Base-by-base conservation (phyloP, 352 stramenopile genomes). In the Hyphochytrium catenoides region DNA sequence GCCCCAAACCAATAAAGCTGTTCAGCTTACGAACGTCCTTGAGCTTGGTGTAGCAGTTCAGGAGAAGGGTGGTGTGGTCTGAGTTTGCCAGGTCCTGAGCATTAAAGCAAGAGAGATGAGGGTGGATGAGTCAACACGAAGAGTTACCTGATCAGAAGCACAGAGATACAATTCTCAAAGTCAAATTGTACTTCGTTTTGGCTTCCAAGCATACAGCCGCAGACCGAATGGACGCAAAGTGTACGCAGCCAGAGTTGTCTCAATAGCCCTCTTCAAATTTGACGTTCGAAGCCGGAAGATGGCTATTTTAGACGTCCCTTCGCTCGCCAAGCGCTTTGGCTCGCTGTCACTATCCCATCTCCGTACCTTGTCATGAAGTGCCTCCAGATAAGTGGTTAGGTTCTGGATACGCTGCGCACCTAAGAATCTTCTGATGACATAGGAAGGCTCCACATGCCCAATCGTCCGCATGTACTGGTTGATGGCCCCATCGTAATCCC, bases 381-480 rank as follows among this genome's bases (percentile, higher is more conserved):
- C 66, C 39, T 97, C 89, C 11, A 98, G 61, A 50, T 98, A 98
- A 26, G 73, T 72, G 4, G 88, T 94, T 6, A 97, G 54, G 23
- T 95, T 81, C 41, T 87, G 70, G 48, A 97, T 95, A 28, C 89
- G 87, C 31, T 94, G 86, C 0, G 90, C 82, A 56, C 97, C 89
- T 26, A 98, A 50, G 47, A 93, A 98, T 21, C 84, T 72, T 40
- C 85, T 85, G 46, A 98, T 95, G 25, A 98, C 89, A 47, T 97
- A 95, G 3, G 83, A 96, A 4, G 86, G 77, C 46, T 98, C 89
- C 2, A 98, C 58, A 26, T 92, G 82, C 0, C 91, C 86, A 50
- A 96, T 95, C 3, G 86, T 96, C 24, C 85, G 62, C 31, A 84
- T 75, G 51, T 96, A 98, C 56, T 98, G 87, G n/a, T 86, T 68